These are phyloP conservation scores for Nemophila menziesii DNA, from an alignment of 257 asterid genomes.

Conservation along the genomic window DNA sequence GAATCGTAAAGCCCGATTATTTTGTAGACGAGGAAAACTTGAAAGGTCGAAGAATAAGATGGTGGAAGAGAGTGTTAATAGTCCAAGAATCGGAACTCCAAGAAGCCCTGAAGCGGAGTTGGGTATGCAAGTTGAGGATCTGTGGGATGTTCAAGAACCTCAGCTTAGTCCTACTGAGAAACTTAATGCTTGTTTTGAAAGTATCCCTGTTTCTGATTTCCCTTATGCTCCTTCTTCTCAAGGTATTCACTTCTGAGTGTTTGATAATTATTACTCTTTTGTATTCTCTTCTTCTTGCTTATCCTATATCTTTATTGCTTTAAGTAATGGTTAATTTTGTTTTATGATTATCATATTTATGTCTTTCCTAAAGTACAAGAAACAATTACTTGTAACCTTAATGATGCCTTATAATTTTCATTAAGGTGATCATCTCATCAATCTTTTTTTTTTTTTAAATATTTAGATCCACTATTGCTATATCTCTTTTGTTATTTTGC, in stretches of 20 bases:
- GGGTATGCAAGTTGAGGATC: slow-evolving; percentile 92
- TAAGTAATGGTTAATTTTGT: no score
- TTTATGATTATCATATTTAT: not conserved
- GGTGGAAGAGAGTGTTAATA: not conserved
- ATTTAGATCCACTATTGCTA: not conserved
- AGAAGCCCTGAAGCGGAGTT: slow-evolving; percentile 94
- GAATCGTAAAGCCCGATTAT: not conserved
- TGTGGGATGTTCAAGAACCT: slow-evolving; percentile 87
- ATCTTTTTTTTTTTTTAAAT: no score
- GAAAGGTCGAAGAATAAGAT: not conserved
- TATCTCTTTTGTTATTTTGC: not conserved
- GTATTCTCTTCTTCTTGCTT: no score
- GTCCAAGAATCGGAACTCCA: slow-evolving; percentile 31
- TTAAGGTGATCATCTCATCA: no score
- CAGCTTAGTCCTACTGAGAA: slow-evolving; percentile 92
- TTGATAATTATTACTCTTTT: not conserved
- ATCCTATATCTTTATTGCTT: no score
- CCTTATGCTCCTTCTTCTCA: slow-evolving; percentile 76
- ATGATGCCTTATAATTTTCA: no score
- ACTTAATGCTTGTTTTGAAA: slow-evolving; percentile 93
- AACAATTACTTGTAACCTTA: no score
- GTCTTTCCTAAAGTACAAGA: no score
- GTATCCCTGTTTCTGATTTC: slow-evolving; percentile 87
- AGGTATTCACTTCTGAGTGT: slow-evolving; percentile 26
- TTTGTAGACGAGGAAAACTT: not conserved